phyloP scores from a whole-genome alignment of 805 yeast genomes.

The Ogataea methanolica region DNA sequence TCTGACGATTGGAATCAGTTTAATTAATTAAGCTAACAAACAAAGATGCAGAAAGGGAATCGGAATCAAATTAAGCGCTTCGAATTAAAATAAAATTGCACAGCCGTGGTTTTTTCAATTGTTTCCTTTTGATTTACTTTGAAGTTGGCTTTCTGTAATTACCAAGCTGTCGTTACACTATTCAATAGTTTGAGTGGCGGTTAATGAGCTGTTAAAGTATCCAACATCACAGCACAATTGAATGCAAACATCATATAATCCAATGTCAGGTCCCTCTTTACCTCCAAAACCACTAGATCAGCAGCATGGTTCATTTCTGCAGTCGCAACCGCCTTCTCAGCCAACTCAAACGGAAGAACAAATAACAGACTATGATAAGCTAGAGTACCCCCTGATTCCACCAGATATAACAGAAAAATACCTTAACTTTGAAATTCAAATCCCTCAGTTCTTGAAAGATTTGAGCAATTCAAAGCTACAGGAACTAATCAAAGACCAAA shows the following conservation, averaged over 20 bases:
- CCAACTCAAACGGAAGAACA: slow-evolving; percentile 4
- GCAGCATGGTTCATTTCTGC: neutral
- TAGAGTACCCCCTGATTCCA: slow-evolving; percentile 23
- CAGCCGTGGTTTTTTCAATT: too few species aligned
- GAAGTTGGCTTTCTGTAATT: too few species aligned
- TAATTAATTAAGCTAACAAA: too few species aligned
- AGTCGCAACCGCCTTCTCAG: neutral
- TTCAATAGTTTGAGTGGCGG: too few species aligned
- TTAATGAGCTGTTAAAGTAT: neutral
- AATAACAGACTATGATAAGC: slow-evolving; percentile 12
- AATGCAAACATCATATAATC: neutral
- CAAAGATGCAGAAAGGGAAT: too few species aligned
- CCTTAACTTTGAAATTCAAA: slow-evolving; percentile 5
- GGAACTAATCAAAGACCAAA: slow-evolving; percentile 13
- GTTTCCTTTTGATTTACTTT: too few species aligned
- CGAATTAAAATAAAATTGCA: too few species aligned
- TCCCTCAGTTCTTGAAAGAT: slow-evolving; percentile 23
- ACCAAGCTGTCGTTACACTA: too few species aligned
- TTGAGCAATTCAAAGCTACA: slow-evolving; percentile 18
- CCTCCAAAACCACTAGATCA: slow-evolving; percentile 5
- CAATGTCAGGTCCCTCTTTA: slow-evolving; percentile 6
- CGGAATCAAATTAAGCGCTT: too few species aligned
- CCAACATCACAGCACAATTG: neutral
- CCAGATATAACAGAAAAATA: slow-evolving; percentile 6
- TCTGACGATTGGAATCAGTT: too few species aligned